phyloP scores from a whole-genome alignment of 116 monocot genomes.

The Trichopus zeylanicus region DNA sequence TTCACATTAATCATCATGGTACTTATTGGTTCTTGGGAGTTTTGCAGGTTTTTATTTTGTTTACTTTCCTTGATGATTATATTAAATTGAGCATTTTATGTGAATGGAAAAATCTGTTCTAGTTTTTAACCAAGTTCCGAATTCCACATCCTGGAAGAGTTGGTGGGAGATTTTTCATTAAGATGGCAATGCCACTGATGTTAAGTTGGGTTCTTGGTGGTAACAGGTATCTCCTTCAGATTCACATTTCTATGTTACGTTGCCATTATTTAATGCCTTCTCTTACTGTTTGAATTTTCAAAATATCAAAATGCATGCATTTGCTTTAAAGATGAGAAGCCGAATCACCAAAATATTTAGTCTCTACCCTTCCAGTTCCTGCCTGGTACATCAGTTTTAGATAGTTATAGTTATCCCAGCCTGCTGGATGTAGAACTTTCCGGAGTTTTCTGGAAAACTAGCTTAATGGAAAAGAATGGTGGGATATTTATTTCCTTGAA shows the following conservation, averaged over 20 bases:
- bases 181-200: slow-evolving; percentile 81
- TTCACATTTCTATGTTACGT: neutral
- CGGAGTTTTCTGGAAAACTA: too few species aligned
- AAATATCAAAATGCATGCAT: too few species aligned
- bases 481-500: too few species aligned
- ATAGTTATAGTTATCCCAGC: too few species aligned
- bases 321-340: too few species aligned
- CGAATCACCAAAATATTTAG: too few species aligned
- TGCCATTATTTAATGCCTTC: neutral
- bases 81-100: neutral
- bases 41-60: neutral
- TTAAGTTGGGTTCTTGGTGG: slow-evolving; percentile 92
- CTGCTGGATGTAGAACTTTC: too few species aligned
- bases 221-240: slow-evolving; percentile 53
- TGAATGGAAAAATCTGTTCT: slow-evolving; percentile 1
- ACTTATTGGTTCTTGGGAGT: neutral
- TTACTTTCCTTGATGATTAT: neutral
- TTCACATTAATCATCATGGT: neutral
- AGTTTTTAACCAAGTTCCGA: slow-evolving; percentile 80
- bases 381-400: too few species aligned
- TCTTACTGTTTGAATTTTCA: neutral
- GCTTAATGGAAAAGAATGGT: too few species aligned
- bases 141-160: slow-evolving; percentile 99
- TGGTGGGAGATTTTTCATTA: slow-evolving; percentile 92
- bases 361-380: too few species aligned